Evolutionary conservation across 1,139 yeast genomes (phyloP), one percentile per base, ranked within the genome.

Genomic region (Yamadazyma jaroonii): DNA sequence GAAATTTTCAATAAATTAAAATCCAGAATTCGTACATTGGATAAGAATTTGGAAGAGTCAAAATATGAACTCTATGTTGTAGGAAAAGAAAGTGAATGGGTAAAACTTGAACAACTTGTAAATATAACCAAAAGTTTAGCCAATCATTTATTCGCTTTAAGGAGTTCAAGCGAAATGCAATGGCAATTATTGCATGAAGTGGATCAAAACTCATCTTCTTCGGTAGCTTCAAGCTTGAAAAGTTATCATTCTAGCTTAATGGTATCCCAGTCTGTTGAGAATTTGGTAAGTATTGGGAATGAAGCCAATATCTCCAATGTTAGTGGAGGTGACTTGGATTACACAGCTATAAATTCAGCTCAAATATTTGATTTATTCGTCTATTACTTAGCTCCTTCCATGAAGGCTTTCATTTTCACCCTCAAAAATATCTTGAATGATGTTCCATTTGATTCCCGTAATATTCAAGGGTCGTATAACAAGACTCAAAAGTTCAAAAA

Each of bases 141-240:
- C 2, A 71, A 78, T 43, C 81, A 79, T 47, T 56, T 85, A 31
- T 84, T 83, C 38, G 94, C 92, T 0, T 62, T 87, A 45, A 64
- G 78, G 43, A 73, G 83, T 28, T 81, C 90, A 9, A 76, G 81
- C 2, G 84, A 80, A 42, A 82, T 83, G 66, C 85, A 81, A 52
- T 71, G 79, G 72, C 68, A 69, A 25, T 57, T 81, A 22, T 58
- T 80, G 13, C 70, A 65, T 39, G 63, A 60, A 28, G 39, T 36
- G 15, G 40, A 38, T n/a, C 11, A 59, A 31, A 57, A 52, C 9
- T 21, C 22, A 4, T 31, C 22, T 11, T 42, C 42, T 6, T 49
- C 42, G 10, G 39, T 44, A 4, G 37, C 46, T 3, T 32, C 48
- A 3, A 57, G 58, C 33, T 32, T 54, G 32, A 50, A 49, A 20